Evolutionary conservation across 768 basidiomycete species (phyloP).

Genomic region (Tulasnella sp.): DNA sequence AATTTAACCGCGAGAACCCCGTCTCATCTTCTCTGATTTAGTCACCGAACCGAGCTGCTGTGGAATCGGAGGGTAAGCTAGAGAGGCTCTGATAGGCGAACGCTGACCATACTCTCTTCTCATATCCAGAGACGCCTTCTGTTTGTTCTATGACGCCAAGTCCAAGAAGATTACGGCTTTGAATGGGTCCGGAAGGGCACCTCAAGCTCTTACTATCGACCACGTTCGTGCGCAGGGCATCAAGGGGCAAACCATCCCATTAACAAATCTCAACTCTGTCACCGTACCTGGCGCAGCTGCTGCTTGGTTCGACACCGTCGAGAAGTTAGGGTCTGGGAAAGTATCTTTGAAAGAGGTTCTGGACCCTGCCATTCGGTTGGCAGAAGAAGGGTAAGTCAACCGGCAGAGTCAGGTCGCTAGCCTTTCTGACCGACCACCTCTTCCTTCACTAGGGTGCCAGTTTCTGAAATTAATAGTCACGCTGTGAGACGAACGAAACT

Average conservation of each 20-base stretch:
- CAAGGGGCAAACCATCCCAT: conserved; percentile 63
- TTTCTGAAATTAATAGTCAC: conserved; percentile 73
- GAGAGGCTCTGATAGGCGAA: conserved; percentile 26
- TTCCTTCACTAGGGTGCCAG: conserved; percentile 60
- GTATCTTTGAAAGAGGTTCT: conserved; percentile 65
- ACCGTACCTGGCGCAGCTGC: conserved; percentile 73
- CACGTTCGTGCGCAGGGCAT: conserved; percentile 67
- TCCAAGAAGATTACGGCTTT: conserved; percentile 78
- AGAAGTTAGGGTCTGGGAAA: conserved; percentile 74
- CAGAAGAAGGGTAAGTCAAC: conserved; percentile 72
- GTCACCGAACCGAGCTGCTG: conserved; percentile 53
- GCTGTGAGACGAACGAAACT: conserved; percentile 42
- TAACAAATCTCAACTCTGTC: conserved; percentile 70
- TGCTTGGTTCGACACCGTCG: conserved; percentile 89
- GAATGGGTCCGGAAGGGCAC: conserved; percentile 89
- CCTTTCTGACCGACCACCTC: neutral
- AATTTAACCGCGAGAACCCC: neutral
- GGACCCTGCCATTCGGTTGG: conserved; percentile 83
- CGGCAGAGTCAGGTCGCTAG: neutral
- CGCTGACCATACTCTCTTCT: neutral
- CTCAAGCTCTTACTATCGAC: conserved; percentile 71
- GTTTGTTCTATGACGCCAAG: conserved; percentile 84
- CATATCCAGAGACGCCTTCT: conserved; percentile 71
- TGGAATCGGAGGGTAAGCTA: conserved; percentile 81
- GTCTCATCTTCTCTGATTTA: neutral